Base-by-base conservation (phyloP, 1,284 basidiomycete genomes). In the Sparassis latifolia region DNA sequence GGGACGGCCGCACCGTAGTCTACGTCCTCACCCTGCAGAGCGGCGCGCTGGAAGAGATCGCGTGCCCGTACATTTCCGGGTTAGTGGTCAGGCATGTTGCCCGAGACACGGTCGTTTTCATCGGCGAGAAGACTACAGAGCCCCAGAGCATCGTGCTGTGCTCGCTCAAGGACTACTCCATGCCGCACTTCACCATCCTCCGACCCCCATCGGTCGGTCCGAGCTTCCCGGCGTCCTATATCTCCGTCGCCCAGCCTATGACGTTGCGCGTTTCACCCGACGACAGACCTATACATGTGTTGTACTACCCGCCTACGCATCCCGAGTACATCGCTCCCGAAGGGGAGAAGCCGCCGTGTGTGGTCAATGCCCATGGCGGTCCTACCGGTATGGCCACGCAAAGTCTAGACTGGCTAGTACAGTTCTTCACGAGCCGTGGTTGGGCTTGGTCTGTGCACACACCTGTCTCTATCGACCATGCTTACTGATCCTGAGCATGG, bases 361-460 rank as follows among this genome's bases (percentile, higher is more conserved):
- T 88, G 10, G 68, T 87, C 5, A 65, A 71, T 41, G 73, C 77
- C 1, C 86, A 89, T 55, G 86, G 86, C 3, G 86, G 87, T 0
- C 86, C 87, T 0, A 88, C 85, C 0, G 57, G 56, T 0, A 59
- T 71, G 3, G 66, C 72, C 0, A 42, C 55, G 1, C 76, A 80
- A 48, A 74, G 72, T 0, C 62, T 89, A 32, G 65, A 68, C n/a
- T 75, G 77, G 69, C 66, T 62, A 40, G 73, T 69, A 44, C 81
- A 83, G 53, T 89, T 75, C 59, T 89, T 78, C 55, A 86, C 84
- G 0, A 77, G 75, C n/a, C 73, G 84, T 3, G 84, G 85, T 20
- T 86, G 71, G 69, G 81, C 72, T 5, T 84, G 81, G 78, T 81
- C 56, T 43, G 72, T 62, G 1, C 28, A 28, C 30, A 37, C n/a